phyloP scores from a whole-genome alignment of 2,329 filamentous ascomycete genomes.

The Hysterium pulicare region DNA sequence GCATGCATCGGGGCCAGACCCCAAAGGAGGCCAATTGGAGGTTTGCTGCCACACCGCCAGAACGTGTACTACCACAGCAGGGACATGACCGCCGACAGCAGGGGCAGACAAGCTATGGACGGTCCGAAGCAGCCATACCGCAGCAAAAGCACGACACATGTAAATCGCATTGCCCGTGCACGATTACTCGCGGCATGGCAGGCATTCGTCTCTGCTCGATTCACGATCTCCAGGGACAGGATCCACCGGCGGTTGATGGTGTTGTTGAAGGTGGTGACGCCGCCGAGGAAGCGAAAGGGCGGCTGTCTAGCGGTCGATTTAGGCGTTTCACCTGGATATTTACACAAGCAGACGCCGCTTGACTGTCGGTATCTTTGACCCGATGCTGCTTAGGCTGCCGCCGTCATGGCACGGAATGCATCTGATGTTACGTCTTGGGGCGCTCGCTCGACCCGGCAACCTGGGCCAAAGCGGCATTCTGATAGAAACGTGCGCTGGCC shows the following conservation, averaged over 20 bases:
- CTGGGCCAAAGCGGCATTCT: neutral
- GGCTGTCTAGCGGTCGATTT: no score
- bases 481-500: neutral
- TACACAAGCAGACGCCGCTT: no score
- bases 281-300: no score
- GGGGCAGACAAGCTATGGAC: constrained; percentile 14
- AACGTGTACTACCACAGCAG: no score
- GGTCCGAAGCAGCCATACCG: constrained; percentile 15
- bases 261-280: neutral
- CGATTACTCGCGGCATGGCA: constrained; percentile 12
- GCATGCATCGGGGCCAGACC: constrained; percentile 11
- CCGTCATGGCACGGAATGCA: neutral
- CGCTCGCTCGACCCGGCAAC: constrained; percentile 4
- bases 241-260: constrained; percentile 6
- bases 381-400: neutral
- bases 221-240: constrained; percentile 15
- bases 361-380: neutral
- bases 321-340: no score
- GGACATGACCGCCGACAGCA: constrained; percentile 11
- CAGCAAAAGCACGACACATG: constrained; percentile 18
- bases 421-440: neutral
- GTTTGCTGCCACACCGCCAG: constrained; percentile 26
- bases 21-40: constrained; percentile 20
- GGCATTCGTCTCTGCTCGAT: constrained; percentile 22
- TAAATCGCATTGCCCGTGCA: constrained; percentile 19